Conservation (phyloP, 2,329 filamentous ascomycete species). For the Apiospora sp. region DNA sequence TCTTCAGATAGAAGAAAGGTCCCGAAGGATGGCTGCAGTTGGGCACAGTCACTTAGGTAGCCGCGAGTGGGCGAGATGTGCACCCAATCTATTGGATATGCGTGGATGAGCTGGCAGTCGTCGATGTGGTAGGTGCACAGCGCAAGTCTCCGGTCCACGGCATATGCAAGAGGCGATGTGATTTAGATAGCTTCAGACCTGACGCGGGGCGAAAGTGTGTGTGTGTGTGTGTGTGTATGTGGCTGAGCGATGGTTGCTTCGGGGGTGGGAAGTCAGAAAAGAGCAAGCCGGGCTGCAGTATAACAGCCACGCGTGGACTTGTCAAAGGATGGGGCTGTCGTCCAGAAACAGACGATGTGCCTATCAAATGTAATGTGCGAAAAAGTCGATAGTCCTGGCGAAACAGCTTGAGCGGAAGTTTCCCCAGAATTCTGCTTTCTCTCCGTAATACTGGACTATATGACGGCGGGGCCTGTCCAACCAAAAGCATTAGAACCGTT, state of each 20-base stretch:
- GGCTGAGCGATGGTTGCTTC: conserved; percentile 48
- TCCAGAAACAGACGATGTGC: conserved; percentile 27
- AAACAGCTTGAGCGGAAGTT: conserved; percentile 42
- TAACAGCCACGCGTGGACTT: conserved; percentile 21
- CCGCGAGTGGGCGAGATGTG: conserved; percentile 54
- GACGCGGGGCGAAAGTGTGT: conserved; percentile 37
- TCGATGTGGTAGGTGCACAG: conserved; percentile 59
- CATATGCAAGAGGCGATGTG: conserved; percentile 57
- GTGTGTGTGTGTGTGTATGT: conserved; percentile 43
- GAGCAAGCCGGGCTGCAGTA: conserved; percentile 13
- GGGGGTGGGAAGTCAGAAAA: conserved; percentile 17
- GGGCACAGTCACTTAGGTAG: conserved; percentile 56
- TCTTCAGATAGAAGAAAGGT: conserved; percentile 39
- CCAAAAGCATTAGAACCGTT: conserved; percentile 50
- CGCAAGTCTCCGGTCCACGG: conserved; percentile 62
- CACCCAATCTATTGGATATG: conserved; percentile 66
- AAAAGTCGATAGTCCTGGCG: conserved; percentile 44
- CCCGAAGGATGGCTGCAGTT: conserved; percentile 46
- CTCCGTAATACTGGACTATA: conserved; percentile 37
- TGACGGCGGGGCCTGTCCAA: conserved; percentile 50
- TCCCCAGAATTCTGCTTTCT: conserved; percentile 39
- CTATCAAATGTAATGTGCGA: conserved; percentile 40
- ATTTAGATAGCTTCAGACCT: conserved; percentile 21
- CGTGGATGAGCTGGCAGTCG: conserved; percentile 68
- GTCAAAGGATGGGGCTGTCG: conserved; percentile 39